Conservation (phyloP, 2,329 filamentous ascomycete species). For the Talaromyces sp. region DNA sequence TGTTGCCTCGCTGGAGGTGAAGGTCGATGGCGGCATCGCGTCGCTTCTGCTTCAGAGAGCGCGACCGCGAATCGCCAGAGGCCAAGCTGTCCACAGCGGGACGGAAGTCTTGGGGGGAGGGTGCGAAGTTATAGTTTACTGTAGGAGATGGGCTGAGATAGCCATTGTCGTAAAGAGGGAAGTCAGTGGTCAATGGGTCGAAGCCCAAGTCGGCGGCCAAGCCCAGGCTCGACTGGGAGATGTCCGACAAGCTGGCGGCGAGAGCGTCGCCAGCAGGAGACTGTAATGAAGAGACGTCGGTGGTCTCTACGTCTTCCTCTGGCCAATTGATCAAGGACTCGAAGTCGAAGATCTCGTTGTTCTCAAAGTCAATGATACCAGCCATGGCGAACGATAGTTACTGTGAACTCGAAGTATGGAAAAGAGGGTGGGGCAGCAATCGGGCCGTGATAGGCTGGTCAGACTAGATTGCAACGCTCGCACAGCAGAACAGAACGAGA, state of each 20-base stretch:
- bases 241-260: background rate
- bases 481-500: background rate
- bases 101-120: slow-evolving; percentile 8
- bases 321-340: slow-evolving; percentile 28
- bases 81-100: slow-evolving; percentile 21
- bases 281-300: background rate
- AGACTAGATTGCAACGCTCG: background rate
- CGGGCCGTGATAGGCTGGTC: background rate
- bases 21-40: slow-evolving; percentile 37
- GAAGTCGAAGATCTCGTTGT: slow-evolving; percentile 29
- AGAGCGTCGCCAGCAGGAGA: background rate
- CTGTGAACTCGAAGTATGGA: background rate
- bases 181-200: background rate
- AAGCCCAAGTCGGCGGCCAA: background rate
- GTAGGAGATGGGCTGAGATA: background rate
- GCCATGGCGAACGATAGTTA: background rate
- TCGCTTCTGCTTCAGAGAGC: slow-evolving; percentile 37
- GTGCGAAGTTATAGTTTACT: background rate
- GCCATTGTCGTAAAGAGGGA: background rate
- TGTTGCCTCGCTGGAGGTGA: slow-evolving; percentile 34
- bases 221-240: background rate
- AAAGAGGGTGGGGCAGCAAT: background rate
- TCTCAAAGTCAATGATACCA: background rate
- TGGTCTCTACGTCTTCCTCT: slow-evolving; percentile 22
- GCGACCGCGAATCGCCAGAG: slow-evolving; percentile 27